phyloP scores from a whole-genome alignment of 2,329 filamentous ascomycete species.

The Fusarium zealandicum region DNA sequence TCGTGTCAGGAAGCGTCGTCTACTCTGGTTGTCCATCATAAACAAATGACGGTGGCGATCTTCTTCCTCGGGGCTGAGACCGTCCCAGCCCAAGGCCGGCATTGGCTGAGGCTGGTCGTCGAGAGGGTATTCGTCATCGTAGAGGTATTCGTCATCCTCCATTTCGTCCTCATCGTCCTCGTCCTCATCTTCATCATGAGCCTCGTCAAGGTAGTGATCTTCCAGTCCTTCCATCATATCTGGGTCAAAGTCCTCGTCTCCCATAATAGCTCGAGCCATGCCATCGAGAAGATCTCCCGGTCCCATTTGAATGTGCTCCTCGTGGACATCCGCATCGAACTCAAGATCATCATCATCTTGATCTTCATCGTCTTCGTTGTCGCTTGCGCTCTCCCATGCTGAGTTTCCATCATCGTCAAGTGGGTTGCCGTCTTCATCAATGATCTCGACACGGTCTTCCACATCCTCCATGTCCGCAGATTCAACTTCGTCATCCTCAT shows the following conservation, averaged over 20 bases:
- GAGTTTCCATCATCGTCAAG: constrained; percentile 66
- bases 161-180: constrained; percentile 75
- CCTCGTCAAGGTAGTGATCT: constrained; percentile 62
- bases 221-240: constrained; percentile 61
- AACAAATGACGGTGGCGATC: constrained; percentile 56
- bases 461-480: constrained; percentile 59
- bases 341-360: constrained; percentile 62
- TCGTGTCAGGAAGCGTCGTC: constrained; percentile 45
- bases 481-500: constrained; percentile 55
- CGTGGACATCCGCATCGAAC: constrained; percentile 64
- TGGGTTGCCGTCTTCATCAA: constrained; percentile 68
- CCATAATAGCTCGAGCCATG: constrained; percentile 64
- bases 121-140: constrained; percentile 64
- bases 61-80: constrained; percentile 59
- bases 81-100: constrained; percentile 65
- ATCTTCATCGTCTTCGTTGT: constrained; percentile 62
- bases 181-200: constrained; percentile 65
- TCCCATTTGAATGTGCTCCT: constrained; percentile 57
- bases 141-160: constrained; percentile 71
- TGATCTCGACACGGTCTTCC: constrained; percentile 62
- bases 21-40: constrained; percentile 59
- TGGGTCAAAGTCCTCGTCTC: constrained; percentile 60
- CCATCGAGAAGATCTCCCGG: constrained; percentile 57
- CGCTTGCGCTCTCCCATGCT: constrained; percentile 67
- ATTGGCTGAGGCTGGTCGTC: constrained; percentile 56